Evolutionary conservation across 257 asterid species (phyloP).

Genomic region (Ocimum tenuiflorum): DNA sequence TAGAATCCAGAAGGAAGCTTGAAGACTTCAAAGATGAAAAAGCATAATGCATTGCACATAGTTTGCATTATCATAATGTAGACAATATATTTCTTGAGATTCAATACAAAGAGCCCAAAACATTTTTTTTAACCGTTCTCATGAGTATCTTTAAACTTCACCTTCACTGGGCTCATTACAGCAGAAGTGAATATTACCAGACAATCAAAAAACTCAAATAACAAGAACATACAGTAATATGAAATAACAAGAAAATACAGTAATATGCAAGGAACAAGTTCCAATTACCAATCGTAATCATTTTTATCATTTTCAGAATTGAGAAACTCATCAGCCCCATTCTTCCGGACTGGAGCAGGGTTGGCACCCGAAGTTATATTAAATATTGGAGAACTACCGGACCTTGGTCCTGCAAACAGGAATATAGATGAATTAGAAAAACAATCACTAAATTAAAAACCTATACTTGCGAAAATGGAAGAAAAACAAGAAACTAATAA

Average conservation of each 20-base stretch:
- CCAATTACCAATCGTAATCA: conserved; percentile 87
- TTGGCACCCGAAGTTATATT: conserved; percentile 46
- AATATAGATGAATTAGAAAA: background rate
- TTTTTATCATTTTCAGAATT: conserved; percentile 91
- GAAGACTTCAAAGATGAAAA: background rate
- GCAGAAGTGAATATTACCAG: conserved; percentile 11
- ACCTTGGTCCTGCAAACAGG: conserved; percentile 49
- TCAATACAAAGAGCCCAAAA: background rate
- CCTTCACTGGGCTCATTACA: background rate
- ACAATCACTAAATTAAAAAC: background rate
- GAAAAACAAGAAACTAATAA: background rate
- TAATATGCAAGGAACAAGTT: background rate
- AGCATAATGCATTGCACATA: background rate
- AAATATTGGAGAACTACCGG: conserved; percentile 61
- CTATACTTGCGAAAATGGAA: background rate
- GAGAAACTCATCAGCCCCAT: conserved; percentile 88
- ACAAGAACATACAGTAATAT: background rate
- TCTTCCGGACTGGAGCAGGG: conserved; percentile 55
- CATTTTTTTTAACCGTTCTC: background rate
- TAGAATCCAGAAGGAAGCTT: background rate
- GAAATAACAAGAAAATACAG: background rate
- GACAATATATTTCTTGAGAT: background rate
- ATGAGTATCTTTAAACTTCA: background rate
- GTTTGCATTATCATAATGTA: background rate
- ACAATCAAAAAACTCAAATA: conserved; percentile 17